These are phyloP conservation scores for Jaltomata sinuosa DNA, from an alignment of 257 asterid genomes.

Conservation along the genomic window DNA sequence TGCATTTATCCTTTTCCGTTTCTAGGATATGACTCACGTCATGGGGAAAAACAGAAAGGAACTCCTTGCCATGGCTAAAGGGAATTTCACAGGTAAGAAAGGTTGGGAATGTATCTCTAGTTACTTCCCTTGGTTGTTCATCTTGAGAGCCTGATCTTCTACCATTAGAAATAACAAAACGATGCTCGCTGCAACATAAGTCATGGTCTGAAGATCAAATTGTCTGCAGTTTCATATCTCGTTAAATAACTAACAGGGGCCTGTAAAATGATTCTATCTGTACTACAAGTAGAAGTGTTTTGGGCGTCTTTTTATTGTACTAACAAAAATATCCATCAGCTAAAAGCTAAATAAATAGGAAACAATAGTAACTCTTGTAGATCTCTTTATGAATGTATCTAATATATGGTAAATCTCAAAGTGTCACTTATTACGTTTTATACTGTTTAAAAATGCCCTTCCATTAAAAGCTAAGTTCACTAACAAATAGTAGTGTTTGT, in stretches of 20 bases:
- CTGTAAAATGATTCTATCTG: background rate
- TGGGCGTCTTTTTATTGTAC: background rate
- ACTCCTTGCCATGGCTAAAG: slow-evolving; percentile 80
- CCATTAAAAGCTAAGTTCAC: background rate
- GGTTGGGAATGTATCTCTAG: slow-evolving; percentile 26
- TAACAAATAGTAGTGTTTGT: background rate
- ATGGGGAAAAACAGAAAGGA: slow-evolving; percentile 70
- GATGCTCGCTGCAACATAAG: background rate
- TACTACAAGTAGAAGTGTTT: background rate
- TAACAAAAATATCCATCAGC: background rate
- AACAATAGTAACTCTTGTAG: background rate
- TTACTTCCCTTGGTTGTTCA: background rate
- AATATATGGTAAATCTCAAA: background rate
- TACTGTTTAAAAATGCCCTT: background rate
- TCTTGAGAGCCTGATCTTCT: background rate
- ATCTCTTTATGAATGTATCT: background rate
- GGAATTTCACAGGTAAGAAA: slow-evolving; percentile 50
- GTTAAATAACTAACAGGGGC: background rate
- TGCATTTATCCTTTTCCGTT: background rate
- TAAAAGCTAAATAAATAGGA: background rate
- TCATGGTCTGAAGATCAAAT: background rate
- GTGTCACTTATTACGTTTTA: background rate
- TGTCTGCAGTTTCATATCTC: background rate
- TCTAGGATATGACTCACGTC: slow-evolving; percentile 78
- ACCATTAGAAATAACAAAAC: background rate